Conservation (phyloP, 1,139 yeast species). For the Blastobotrys buckinghamii region DNA sequence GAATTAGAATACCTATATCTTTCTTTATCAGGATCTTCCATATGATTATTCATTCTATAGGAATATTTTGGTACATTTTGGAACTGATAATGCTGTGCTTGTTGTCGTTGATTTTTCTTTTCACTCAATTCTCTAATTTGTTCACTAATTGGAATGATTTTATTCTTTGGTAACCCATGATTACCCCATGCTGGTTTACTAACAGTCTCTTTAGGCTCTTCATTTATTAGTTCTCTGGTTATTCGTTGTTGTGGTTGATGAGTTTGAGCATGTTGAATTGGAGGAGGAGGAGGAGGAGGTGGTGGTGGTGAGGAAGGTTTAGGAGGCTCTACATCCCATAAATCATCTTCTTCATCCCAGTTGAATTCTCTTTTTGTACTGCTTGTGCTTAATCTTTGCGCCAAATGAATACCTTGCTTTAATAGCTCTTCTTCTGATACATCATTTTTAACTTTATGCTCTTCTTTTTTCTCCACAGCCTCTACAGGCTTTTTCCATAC, state of each 20-base stretch:
- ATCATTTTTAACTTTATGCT: not conserved
- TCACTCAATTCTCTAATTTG: conserved; percentile 25
- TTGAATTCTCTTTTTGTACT: conserved; percentile 26
- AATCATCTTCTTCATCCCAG: conserved; percentile 42
- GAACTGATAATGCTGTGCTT: conserved; percentile 10
- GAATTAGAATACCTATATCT: conserved; percentile 28
- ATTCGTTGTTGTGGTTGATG: no score
- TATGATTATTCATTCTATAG: conserved; percentile 6
- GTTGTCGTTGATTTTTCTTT: conserved; percentile 12
- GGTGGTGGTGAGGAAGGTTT: not conserved
- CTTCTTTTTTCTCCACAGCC: conserved; percentile 1
- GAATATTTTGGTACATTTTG: conserved; percentile 14
- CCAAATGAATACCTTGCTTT: conserved; percentile 33
- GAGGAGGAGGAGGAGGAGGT: not conserved
- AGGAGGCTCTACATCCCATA: conserved; percentile 18
- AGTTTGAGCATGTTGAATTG: conserved; percentile 2
- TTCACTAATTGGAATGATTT: conserved; percentile 26
- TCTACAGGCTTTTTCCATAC: conserved; percentile 26
- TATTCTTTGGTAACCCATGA: conserved; percentile 13
- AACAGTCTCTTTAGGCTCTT: not conserved
- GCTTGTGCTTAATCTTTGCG: conserved; percentile 30
- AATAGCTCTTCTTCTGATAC: conserved; percentile 33
- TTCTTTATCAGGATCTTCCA: conserved; percentile 5
- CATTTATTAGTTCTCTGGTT: conserved; percentile 2
- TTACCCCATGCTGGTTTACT: conserved; percentile 17